Conservation (phyloP, 176 grass and related monocot species). For the Elaeis guineensis region DNA sequence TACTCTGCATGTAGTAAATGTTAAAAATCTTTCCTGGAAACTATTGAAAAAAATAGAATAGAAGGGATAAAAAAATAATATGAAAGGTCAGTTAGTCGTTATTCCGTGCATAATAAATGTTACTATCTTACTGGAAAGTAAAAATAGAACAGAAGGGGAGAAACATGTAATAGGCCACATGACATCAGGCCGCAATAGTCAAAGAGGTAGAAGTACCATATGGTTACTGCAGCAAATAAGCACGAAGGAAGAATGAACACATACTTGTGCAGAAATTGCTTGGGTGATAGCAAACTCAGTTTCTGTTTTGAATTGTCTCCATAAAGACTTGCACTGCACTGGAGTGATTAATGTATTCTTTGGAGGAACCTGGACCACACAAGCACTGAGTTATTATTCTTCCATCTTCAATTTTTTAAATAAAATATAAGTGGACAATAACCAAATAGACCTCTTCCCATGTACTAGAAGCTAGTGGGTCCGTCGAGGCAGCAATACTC, state of each 20-base stretch:
- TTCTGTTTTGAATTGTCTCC: conserved; percentile 20
- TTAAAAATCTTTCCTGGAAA: too few species aligned
- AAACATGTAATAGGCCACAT: too few species aligned
- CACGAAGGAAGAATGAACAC: neutral
- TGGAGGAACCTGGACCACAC: conserved; percentile 6
- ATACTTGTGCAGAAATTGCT: conserved; percentile 22
- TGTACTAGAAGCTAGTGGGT: conserved; percentile 29
- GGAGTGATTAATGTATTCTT: conserved; percentile 20
- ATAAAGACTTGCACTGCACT: conserved; percentile 23
- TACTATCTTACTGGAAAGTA: too few species aligned
- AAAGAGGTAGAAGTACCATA: neutral
- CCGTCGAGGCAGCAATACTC: conserved; percentile 32
- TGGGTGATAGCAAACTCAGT: conserved; percentile 19
- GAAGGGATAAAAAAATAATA: too few species aligned
- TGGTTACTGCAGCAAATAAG: neutral
- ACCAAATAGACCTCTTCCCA: conserved; percentile 14
- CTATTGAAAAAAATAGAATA: too few species aligned
- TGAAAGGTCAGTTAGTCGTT: too few species aligned
- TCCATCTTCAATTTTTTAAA: neutral
- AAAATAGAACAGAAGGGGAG: too few species aligned
- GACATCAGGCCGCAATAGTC: too few species aligned
- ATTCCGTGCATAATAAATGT: too few species aligned
- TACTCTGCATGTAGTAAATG: too few species aligned
- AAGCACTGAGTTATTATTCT: neutral
- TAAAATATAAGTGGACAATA: neutral